Percentiles rank a stretch among this genome's conserved stretches.
These are phyloP conservation scores for Besnoitia besnoiti DNA, from an alignment of 169 alveolate species.

Conservation along the genomic window DNA sequence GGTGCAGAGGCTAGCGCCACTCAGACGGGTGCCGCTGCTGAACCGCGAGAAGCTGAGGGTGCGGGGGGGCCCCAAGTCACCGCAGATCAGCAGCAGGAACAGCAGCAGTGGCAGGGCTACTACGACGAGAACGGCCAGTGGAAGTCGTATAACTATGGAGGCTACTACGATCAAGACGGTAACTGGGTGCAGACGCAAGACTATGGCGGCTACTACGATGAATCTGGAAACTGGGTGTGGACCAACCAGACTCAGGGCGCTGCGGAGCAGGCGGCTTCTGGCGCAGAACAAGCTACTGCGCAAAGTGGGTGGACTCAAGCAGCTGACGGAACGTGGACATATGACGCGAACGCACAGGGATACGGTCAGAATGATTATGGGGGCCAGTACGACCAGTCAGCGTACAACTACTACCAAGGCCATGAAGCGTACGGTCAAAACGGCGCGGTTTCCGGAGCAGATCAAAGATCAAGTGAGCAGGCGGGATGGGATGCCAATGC, in stretches of 20 bases:
- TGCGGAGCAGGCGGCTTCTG: neutral
- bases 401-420: neutral
- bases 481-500: neutral
- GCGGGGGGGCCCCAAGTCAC: too few species aligned
- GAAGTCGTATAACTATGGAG: neutral
- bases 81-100: too few species aligned
- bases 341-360: too few species aligned
- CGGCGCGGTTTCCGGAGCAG: neutral
- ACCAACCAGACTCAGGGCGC: neutral
- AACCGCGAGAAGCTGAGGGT: too few species aligned
- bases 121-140: constrained; percentile 11
- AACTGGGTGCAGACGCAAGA: neutral
- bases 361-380: too few species aligned
- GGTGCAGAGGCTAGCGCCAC: too few species aligned
- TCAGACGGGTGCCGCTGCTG: too few species aligned
- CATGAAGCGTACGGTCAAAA: neutral
- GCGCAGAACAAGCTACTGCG: neutral
- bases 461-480: too few species aligned
- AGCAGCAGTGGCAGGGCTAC: neutral
- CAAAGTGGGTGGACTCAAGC: neutral
- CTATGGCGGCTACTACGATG: neutral
- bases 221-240: neutral
- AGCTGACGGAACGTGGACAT: neutral
- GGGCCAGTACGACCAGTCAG: too few species aligned
- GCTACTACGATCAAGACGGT: neutral